phyloP scores from a whole-genome alignment of 2,329 filamentous ascomycete species.

The Fusarium sp. region DNA sequence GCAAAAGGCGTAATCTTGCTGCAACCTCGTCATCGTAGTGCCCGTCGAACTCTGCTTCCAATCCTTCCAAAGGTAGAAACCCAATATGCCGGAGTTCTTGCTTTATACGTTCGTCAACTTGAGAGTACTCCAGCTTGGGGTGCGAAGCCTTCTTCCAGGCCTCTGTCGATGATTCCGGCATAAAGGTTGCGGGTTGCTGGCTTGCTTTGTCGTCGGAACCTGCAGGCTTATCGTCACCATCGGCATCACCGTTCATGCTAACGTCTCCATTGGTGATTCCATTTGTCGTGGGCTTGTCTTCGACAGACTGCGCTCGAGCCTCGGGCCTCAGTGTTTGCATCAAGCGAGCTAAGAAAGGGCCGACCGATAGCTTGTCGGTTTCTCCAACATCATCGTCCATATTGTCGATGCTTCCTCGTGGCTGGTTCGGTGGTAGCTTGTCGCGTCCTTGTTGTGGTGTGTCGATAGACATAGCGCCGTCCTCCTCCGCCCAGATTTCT shows the following conservation, averaged over 20 bases:
- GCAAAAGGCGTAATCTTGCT: slow-evolving; percentile 86
- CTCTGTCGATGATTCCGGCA: slow-evolving; percentile 80
- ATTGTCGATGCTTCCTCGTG: slow-evolving; percentile 86
- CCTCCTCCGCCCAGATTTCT: slow-evolving; percentile 94
- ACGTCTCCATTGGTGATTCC: slow-evolving; percentile 66
- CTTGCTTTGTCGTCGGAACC: slow-evolving; percentile 53
- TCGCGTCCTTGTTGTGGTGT: slow-evolving; percentile 70
- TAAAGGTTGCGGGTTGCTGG: slow-evolving; percentile 77
- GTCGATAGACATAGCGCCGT: slow-evolving; percentile 82
- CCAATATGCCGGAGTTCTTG: slow-evolving; percentile 92
- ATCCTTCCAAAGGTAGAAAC: slow-evolving; percentile 76
- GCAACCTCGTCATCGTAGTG: slow-evolving; percentile 96
- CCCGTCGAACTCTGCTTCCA: slow-evolving; percentile 82
- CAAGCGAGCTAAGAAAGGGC: slow-evolving; percentile 85
- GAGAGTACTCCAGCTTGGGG: slow-evolving; percentile 82
- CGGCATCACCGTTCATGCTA: slow-evolving; percentile 63
- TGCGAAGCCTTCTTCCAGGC: slow-evolving; percentile 83
- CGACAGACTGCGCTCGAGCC: slow-evolving; percentile 64
- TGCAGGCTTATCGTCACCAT: slow-evolving; percentile 52
- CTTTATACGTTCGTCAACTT: slow-evolving; percentile 90
- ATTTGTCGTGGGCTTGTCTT: slow-evolving; percentile 68
- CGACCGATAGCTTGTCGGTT: slow-evolving; percentile 88
- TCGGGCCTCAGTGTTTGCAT: slow-evolving; percentile 86
- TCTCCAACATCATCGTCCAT: slow-evolving; percentile 89
- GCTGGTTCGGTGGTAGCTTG: slow-evolving; percentile 80